Evolutionary conservation across 352 stramenopile genomes (phyloP), one percentile per base, ranked within the genome.

Genomic region (Pythium dissotocum): DNA sequence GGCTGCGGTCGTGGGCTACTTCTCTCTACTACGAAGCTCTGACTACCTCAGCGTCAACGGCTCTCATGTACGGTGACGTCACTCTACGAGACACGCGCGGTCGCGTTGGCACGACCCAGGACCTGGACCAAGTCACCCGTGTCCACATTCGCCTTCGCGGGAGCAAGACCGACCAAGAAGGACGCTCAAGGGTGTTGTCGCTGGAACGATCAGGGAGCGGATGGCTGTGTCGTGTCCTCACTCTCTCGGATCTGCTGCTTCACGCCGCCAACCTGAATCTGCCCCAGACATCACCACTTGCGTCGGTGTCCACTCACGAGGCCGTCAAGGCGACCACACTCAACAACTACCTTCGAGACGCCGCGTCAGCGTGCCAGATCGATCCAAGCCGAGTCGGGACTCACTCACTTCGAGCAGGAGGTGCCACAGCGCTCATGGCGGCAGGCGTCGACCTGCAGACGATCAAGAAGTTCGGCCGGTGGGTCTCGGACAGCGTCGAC

Each of bases 151-250:
- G n/a, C n/a, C n/a, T n/a, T n/a, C n/a, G 69, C 0, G 64, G 65
- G 2, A 49, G 60, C 44, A 76, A 76, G 61, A 76, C 62, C 14
- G 60, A 70, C n/a, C 64, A 76, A 35, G 49, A 13, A 13, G 60
- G 51, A 21, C 24, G 52, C 2, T 13, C 52, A 3, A 35, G 9
- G 12, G 28, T 42, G 2, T 10, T 32, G 4, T 21, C 54, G 5
- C 54, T 48, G 2, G 26, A 44, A 7, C 32, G 54, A 5, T 21
- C 54, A 1, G 24, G 12, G 2, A 32, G 32, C 10, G 42, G 16
- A 13, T 63, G 58, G 58, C 21, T 63, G 10, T 63, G 58, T n/a
- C 58, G 40, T 0, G 58, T 55, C 4, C 35, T 49, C 16, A 4
- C 9, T 13, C 9, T 6, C 32, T 10, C 36, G 30, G 6, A 5